A percentile compares a stretch with the other conserved stretches of the same genome.
These are phyloP conservation scores for Cyberlindnera maritima DNA, from an alignment of 805 yeast species.

Conservation along the genomic window DNA sequence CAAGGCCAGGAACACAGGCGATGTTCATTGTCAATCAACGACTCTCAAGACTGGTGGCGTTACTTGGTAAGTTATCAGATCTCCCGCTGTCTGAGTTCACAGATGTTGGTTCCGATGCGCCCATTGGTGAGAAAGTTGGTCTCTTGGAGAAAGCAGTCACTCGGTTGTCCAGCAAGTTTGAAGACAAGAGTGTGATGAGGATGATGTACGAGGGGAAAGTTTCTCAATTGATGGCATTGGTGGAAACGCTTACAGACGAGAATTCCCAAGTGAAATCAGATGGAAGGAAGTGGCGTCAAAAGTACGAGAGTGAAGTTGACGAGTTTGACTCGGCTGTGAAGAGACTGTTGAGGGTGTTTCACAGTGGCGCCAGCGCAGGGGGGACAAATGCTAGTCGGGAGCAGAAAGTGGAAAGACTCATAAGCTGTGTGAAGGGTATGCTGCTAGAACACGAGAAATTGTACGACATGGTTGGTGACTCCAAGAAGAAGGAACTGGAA, in stretches of 20 bases:
- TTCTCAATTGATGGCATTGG: background rate
- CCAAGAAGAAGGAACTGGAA: background rate
- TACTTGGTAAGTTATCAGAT: background rate
- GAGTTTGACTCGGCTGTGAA: constrained; percentile 3
- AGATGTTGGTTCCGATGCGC: background rate
- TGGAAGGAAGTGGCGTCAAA: constrained; percentile 1
- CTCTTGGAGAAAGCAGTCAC: background rate
- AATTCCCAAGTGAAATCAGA: background rate
- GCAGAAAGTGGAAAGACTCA: background rate
- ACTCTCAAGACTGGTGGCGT: constrained; percentile 1
- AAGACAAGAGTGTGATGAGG: constrained; percentile 2
- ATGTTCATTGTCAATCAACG: constrained; percentile 2
- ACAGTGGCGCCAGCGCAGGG: background rate
- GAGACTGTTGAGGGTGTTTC: constrained; percentile 1
- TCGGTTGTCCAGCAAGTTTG: background rate
- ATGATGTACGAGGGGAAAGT: constrained; percentile 3
- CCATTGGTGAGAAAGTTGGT: constrained; percentile 2
- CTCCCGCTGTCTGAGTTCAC: background rate
- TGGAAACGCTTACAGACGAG: constrained; percentile 1
- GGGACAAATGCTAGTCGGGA: constrained; percentile 4
- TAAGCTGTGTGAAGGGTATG: background rate
- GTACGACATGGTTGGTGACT: background rate
- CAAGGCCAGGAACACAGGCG: background rate
- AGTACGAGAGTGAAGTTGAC: background rate
- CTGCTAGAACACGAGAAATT: background rate